These are phyloP conservation scores for Yamadazyma sp. DNA, from an alignment of 1,139 yeast genomes.

Conservation along the genomic window DNA sequence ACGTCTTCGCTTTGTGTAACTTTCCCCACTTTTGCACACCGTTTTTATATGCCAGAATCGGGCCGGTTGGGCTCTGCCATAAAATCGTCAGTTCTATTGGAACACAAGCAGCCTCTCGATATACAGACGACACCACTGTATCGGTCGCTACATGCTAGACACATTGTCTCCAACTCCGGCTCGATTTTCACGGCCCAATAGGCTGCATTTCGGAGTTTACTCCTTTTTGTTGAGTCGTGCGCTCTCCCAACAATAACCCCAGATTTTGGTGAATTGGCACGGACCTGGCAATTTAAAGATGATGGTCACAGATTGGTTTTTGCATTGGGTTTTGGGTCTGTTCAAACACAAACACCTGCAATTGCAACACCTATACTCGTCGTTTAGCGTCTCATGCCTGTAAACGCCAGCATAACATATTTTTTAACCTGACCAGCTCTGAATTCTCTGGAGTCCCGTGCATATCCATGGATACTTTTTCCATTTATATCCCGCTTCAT, in stretches of 20 bases:
- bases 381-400: too few relatives aligned
- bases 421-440: too few relatives aligned
- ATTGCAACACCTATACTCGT: too few relatives aligned
- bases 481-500: not conserved
- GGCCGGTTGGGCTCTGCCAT: not conserved
- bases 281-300: too few relatives aligned
- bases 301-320: too few relatives aligned
- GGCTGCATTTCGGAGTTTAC: not conserved
- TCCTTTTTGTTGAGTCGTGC: not conserved
- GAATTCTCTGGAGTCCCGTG: too few relatives aligned
- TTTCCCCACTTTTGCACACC: slow-evolving; percentile 11
- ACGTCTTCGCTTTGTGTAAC: slow-evolving; percentile 7
- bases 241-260: slow-evolving; percentile 3
- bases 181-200: not conserved
- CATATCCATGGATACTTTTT: slow-evolving; percentile 1
- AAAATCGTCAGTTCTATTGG: not conserved
- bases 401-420: too few relatives aligned
- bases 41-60: not conserved
- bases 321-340: too few relatives aligned
- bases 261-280: slow-evolving; percentile 2
- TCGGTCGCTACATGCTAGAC: too few relatives aligned
- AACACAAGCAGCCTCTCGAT: not conserved
- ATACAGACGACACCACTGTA: not conserved
- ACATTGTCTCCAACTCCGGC: too few relatives aligned
- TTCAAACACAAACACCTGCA: too few relatives aligned